These are phyloP conservation scores for Agarophyton chilense DNA, from an alignment of 23 red algal species.

Conservation along the genomic window DNA sequence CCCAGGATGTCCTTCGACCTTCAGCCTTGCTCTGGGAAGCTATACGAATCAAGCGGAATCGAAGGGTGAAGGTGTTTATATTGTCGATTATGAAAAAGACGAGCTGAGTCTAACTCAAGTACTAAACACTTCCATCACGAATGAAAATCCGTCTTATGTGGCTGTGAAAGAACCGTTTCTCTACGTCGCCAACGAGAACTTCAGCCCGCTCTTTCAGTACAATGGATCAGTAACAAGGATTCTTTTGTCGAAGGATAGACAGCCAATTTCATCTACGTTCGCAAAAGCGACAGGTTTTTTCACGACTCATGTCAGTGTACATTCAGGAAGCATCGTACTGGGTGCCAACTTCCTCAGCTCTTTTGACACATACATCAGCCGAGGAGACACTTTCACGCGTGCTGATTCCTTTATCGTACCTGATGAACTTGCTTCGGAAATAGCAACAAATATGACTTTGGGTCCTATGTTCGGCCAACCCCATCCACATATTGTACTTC, in stretches of 20 bases:
- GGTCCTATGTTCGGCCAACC: constrained; percentile 23
- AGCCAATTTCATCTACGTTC: neutral
- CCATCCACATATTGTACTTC: constrained; percentile 46
- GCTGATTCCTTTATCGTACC: constrained; percentile 4
- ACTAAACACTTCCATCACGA: constrained; percentile 2
- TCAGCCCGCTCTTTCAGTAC: neutral
- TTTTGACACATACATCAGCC: constrained; percentile 9
- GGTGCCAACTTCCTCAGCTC: constrained; percentile 16
- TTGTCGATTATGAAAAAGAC: constrained; percentile 3
- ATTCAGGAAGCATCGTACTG: neutral
- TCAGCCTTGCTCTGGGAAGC: constrained; percentile 1
- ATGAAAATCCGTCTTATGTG: constrained; percentile 6
- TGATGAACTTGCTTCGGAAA: constrained; percentile 4
- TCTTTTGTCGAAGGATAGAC: neutral
- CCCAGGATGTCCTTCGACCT: neutral
- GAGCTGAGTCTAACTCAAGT: neutral
- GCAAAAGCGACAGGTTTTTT: neutral
- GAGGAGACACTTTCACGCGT: neutral
- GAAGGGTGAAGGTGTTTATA: neutral
- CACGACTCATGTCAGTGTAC: neutral
- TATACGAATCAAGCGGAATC: constrained; percentile 11
- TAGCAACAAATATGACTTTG: constrained; percentile 9
- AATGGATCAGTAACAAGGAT: neutral
- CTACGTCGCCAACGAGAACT: constrained; percentile 14
- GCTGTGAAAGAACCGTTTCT: neutral